A percentile compares a stretch with the other conserved stretches of the same genome.
phyloP scores from a whole-genome alignment of 345 rosid genomes.

The Rhodomyrtus tomentosa region DNA sequence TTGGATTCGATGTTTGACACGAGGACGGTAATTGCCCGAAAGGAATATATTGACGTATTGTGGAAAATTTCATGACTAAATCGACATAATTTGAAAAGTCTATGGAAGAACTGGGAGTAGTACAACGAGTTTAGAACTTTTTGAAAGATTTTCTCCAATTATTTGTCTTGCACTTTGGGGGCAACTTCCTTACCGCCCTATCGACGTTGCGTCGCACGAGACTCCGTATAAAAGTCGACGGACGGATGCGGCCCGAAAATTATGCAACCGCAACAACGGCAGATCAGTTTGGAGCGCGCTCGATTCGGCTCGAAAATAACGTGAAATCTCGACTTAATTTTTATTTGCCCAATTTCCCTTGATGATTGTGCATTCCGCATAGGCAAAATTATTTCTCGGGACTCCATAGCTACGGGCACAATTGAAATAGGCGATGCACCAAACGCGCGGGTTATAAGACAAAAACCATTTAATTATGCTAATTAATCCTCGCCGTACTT shows the following conservation, averaged over 20 bases:
- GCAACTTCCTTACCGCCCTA: background rate
- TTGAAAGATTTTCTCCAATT: background rate
- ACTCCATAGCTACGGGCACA: background rate
- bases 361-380: background rate
- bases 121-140: too few species aligned
- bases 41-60: too few species aligned
- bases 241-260: background rate
- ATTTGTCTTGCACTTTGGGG: background rate
- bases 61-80: too few species aligned
- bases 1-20: background rate
- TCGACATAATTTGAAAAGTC: too few species aligned
- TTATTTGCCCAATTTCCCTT: background rate
- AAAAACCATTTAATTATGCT: background rate
- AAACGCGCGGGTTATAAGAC: background rate
- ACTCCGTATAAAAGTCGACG: background rate
- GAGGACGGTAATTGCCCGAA: too few species aligned
- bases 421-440: background rate
- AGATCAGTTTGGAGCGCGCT: too few species aligned
- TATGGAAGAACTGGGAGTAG: too few species aligned
- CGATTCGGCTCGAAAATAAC: background rate
- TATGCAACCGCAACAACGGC: too few species aligned
- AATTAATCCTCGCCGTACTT: background rate
- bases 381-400: background rate
- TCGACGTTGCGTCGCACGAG: background rate
- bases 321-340: background rate